Evolutionary conservation across 2,329 filamentous ascomycete genomes (phyloP), one percentile per base, ranked within the genome.

Genomic region (Fusarium setosum): DNA sequence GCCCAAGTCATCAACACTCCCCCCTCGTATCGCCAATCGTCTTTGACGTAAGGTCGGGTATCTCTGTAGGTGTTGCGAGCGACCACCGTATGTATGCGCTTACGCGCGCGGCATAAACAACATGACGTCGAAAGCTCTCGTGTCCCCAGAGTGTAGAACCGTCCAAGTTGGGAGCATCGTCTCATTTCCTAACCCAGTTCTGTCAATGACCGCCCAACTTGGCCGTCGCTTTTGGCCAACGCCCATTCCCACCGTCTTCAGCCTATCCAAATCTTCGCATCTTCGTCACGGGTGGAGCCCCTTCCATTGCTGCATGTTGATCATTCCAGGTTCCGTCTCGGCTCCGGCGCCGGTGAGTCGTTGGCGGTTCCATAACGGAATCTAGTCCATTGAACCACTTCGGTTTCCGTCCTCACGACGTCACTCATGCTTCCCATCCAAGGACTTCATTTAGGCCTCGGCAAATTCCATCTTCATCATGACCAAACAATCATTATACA

Each of bases 61-160:
- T n/a, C n/a, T n/a, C n/a, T n/a, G n/a, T n/a, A n/a, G n/a, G n/a
- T n/a, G n/a, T n/a, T 24, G 24, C 20, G 37, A 38, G 21, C 34
- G 11, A 24, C 18, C 13, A 41, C 26, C 12, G 44, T 47, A 50
- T n/a, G 23, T 57, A 44, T 58, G 42, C 41, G 62, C 61, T 62
- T 63, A 67, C 40, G 63, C 63, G 63, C 59, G 63, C 54, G 63
- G 61, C 59, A 63, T 40, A 56, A 67, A 56, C 48, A 64, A 31
- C 24, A 57, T 67, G 59, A 61, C 41, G 63, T 53, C 45, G 37
- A 50, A n/a, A 54, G n/a, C 31, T 26, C 26, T 20, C 20, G 29
- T 42, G 29, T 26, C 15, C 23, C 35, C 37, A 7, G 20, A 32
- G 31, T 49, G 42, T 20, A 11, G 21, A 48, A 21, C 35, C 41